Conservation (phyloP, 2,329 filamentous ascomycete species). For the Capronia americana region DNA sequence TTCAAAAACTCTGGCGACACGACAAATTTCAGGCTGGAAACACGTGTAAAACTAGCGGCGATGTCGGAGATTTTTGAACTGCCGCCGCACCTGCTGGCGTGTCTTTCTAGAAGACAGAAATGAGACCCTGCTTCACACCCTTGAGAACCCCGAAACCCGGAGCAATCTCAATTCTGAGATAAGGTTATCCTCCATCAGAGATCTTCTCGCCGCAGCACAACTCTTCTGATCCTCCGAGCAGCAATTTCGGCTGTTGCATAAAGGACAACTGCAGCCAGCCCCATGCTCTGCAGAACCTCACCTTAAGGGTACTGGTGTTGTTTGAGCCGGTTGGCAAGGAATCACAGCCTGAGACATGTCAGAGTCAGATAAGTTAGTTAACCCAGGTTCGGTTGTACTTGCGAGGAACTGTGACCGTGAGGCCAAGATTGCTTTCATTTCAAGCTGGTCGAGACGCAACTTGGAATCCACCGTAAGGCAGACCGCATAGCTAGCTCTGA, state of each 20-base stretch:
- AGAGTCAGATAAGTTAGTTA: not conserved
- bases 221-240: conserved; percentile 3
- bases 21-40: not conserved
- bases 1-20: not conserved
- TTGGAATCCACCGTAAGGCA: not conserved
- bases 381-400: not conserved
- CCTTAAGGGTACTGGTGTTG: not conserved
- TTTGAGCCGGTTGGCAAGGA: conserved; percentile 17
- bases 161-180: conserved; percentile 13
- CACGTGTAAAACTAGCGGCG: not conserved
- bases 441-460: not conserved
- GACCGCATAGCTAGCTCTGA: not conserved
- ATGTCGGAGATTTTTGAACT: not conserved
- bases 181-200: conserved; percentile 10
- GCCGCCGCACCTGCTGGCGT: not conserved
- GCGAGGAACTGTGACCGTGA: not conserved
- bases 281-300: not conserved
- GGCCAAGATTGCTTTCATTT: not conserved
- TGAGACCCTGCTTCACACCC: not conserved
- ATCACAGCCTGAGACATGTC: conserved; percentile 15
- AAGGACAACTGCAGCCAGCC: conserved; percentile 11
- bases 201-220: not conserved
- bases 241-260: conserved; percentile 7
- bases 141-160: not conserved
- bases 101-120: conserved; percentile 11